Percentiles rank a stretch among this genome's conserved stretches.
phyloP scores from a whole-genome alignment of 768 basidiomycete species.

The Gloeopeniophorella convolvens region DNA sequence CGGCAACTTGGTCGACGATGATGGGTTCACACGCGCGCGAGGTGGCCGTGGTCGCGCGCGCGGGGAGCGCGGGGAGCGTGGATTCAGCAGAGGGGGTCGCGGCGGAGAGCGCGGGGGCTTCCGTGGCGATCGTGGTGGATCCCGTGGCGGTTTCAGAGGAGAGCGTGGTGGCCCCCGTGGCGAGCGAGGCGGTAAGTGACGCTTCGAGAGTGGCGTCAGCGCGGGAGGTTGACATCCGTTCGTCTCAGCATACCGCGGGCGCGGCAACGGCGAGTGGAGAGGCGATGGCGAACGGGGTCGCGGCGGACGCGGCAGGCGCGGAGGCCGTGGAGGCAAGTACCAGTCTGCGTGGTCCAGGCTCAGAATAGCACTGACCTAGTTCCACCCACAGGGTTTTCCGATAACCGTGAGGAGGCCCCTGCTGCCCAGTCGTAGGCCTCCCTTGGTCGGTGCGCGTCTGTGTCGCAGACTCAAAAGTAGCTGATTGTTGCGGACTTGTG shows the following conservation, averaged over 20 bases:
- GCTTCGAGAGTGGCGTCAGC: neutral
- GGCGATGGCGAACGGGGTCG: constrained; percentile 25
- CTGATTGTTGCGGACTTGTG: neutral
- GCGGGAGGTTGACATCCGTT: neutral
- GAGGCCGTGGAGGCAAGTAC: constrained; percentile 26
- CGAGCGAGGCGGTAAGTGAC: constrained; percentile 13
- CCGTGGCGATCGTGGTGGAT: constrained; percentile 31
- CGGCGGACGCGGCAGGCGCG: constrained; percentile 27
- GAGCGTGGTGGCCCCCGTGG: constrained; percentile 15
- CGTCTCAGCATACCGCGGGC: constrained; percentile 20
- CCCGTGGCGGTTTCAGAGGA: constrained; percentile 29
- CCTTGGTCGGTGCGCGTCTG: neutral
- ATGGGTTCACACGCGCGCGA: constrained; percentile 44
- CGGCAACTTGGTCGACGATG: constrained; percentile 40
- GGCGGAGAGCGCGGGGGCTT: constrained; percentile 20
- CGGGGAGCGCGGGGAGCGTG: constrained; percentile 14
- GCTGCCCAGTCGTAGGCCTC: constrained; percentile 16
- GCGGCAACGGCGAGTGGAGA: constrained; percentile 28
- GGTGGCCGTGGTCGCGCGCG: constrained; percentile 18
- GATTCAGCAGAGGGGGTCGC: constrained; percentile 10
- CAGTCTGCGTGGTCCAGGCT: neutral
- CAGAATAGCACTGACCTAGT: neutral
- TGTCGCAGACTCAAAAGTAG: constrained; percentile 4
- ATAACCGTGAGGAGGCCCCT: constrained; percentile 12
- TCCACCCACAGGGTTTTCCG: constrained; percentile 10